Conservation (phyloP, 352 stramenopile genomes). For the Globisporangium cylindrosporum region DNA sequence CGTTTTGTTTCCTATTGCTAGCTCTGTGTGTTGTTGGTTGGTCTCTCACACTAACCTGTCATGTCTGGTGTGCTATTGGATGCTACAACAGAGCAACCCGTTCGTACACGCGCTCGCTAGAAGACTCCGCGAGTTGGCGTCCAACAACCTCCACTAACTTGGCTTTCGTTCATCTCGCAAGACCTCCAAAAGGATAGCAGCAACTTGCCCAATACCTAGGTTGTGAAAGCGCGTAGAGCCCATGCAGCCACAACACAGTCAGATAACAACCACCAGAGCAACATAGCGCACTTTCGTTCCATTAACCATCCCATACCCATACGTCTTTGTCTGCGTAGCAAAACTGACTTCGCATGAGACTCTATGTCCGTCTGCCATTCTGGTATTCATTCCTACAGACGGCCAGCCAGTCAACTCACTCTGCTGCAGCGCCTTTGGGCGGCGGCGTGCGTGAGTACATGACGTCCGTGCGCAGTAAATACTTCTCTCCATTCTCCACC, state of each 20-base stretch:
- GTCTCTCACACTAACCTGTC: conserved; percentile 1
- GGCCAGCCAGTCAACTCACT: background rate
- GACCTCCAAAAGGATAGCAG: background rate
- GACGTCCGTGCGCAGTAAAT: conserved; percentile 74
- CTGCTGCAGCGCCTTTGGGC: background rate
- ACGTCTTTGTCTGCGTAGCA: too few relatives aligned
- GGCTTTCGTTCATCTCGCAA: background rate
- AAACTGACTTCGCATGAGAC: too few relatives aligned
- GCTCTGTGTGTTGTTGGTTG: background rate
- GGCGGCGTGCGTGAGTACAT: conserved; percentile 57
- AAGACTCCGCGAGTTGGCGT: conserved; percentile 58
- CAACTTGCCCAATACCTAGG: background rate
- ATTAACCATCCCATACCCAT: background rate
- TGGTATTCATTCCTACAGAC: background rate
- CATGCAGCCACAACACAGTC: background rate
- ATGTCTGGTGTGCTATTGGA: conserved; percentile 10
- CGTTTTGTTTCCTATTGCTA: background rate
- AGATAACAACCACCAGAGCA: background rate
- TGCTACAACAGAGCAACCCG: conserved; percentile 40
- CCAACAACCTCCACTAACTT: conserved; percentile 17
- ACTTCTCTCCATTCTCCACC: conserved; percentile 63
- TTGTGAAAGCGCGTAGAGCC: background rate
- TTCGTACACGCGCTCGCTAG: conserved; percentile 72
- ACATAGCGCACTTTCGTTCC: background rate
- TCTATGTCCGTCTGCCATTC: too few relatives aligned